Conservation (phyloP, 805 yeast species). For the Suhomyces sp. region DNA sequence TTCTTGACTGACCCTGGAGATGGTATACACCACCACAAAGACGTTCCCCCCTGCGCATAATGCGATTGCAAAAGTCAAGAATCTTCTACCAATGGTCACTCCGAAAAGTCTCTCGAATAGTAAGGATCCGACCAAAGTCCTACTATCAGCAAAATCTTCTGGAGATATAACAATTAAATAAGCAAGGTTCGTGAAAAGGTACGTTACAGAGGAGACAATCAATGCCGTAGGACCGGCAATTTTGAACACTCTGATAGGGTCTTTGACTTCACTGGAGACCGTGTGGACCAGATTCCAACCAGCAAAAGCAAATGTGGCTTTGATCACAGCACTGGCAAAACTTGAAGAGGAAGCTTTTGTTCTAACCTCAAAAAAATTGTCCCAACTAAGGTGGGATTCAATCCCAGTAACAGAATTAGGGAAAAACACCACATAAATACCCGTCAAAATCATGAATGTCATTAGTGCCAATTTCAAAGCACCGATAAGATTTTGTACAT, state of each 20-base stretch:
- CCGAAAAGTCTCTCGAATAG: constrained; percentile 60
- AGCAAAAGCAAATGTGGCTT: constrained; percentile 57
- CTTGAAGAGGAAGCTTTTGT: constrained; percentile 41
- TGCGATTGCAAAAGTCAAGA: constrained; percentile 58
- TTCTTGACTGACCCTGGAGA: constrained; percentile 64
- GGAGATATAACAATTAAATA: constrained; percentile 54
- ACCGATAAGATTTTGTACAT: constrained; percentile 63
- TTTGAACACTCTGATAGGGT: constrained; percentile 56
- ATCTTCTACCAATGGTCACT: constrained; percentile 47
- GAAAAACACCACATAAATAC: constrained; percentile 54
- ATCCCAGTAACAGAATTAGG: constrained; percentile 47
- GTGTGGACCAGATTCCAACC: constrained; percentile 68
- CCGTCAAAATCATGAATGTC: constrained; percentile 54
- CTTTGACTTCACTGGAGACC: constrained; percentile 58
- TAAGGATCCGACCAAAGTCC: constrained; percentile 59
- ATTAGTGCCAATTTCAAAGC: constrained; percentile 56
- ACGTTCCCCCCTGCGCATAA: constrained; percentile 64
- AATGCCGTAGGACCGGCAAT: constrained; percentile 62
- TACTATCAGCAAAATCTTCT: constrained; percentile 53
- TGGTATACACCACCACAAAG: constrained; percentile 57
- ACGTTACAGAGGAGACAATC: constrained; percentile 46
- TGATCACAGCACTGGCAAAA: constrained; percentile 54
- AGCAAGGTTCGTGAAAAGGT: constrained; percentile 53
- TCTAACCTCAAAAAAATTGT: constrained; percentile 30
- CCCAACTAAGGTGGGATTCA: constrained; percentile 40